Base-by-base conservation (phyloP, 106 monocot species). In the Acorus gramineus region DNA sequence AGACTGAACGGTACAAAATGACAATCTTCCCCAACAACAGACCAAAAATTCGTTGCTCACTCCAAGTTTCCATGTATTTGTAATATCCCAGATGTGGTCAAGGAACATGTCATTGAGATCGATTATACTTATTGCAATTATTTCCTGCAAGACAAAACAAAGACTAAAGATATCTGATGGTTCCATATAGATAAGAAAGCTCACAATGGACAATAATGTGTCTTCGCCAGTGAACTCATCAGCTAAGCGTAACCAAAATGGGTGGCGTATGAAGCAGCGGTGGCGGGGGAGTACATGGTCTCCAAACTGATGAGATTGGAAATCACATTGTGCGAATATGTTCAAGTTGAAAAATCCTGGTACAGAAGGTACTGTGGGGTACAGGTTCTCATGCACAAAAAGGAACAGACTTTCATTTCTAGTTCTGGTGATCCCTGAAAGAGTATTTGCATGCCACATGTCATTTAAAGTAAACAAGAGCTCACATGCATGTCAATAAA, bases 341-440 rank as follows among this genome's bases (percentile, higher is more conserved):
- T 43, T 12, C 14, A 55, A 9, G 42, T 66, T 44, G 28, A 28
- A 28, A 28, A 28, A 28, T 28, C 28, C 55, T 8, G 6, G 8
- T 54, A 66, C 42, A 55, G 55, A 55, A 45, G 44, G 66, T 52
- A 66, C 66, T 66, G 44, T 51, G 52, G 43, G 14, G 44, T 53
- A 48, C 52, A 66, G 42, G 73, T 66, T 6, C 46, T 52, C 44
- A 62, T 59, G 60, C 47, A 61, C 12, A 66, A 50, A 72, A 65
- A 14, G 66, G 60, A 12, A 66, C 28, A 50, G 61, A 73, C 59
- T 65, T 60, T 54, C 60, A 59, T 14, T 62, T 78, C 53, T 57
- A 73, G 46, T 64, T 64, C 73, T 59, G 69, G 64, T 61, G 60
- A 65, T 69, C 49, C 63, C 73, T 78, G 73, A 78, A 78, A 73